Base-by-base conservation (phyloP, 1,139 yeast species). In the Geotrichum histeridarum region DNA sequence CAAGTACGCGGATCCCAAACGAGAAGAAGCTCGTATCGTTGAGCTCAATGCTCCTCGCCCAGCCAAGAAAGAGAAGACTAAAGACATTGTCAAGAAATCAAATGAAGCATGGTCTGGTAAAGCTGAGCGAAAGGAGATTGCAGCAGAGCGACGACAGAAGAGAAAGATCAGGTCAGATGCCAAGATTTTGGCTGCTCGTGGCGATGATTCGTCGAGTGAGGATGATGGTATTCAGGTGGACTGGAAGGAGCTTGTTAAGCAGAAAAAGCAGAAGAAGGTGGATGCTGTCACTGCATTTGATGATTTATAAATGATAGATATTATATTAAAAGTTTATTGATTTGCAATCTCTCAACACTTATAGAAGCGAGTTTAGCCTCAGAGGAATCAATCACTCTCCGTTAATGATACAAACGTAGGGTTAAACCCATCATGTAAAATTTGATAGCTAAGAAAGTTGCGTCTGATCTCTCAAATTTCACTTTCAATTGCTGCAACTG, bases 201-300 rank as follows among this genome's bases (percentile, higher is more conserved):
- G 63, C 4, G 70, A 63, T 9, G 63, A 60, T 31, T 64, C 63
- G 60, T 76, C 56, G 65, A 61, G 55, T 17, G 66, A 77, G 3
- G 77, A 74, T 30, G 85, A 78, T 35, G 82, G 82, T 22, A 71
- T 75, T 0, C 78, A 76, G 55, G 79, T 74, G 35, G 99, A 93
- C 70, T 93, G 99, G 99, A 93, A 93, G 71, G 94, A 87, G 45
- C 66, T 85, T 43, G 84, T 91, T 0, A 74, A 81, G 60, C 82
- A 77, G 60, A 89, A 88, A 67, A 82, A 77, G 69, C 76, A 74
- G 58, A 81, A 80, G 63, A 70, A 69, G 54, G 61, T 51, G 18
- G 51, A 50, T 8, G 61, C 62, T 43, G 82, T 79, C 63, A 86
- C 88, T 1, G 75, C 80, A 35, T 88, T 87, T 70, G 95, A 85